These are phyloP conservation scores for Geranium rotundifolium DNA, from an alignment of 345 rosid species.

Conservation along the genomic window DNA sequence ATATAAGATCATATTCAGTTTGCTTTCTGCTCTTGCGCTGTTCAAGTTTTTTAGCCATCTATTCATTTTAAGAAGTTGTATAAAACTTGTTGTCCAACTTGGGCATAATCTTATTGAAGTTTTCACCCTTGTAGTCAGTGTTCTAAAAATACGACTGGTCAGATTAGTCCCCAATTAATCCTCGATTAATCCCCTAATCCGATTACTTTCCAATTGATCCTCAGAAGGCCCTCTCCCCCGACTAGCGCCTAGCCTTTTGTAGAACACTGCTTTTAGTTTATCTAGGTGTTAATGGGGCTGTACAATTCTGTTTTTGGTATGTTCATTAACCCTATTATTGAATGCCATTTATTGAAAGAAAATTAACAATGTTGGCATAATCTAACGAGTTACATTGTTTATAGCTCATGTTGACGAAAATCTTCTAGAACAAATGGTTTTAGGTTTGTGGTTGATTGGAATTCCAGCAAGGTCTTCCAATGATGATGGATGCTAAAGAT, in stretches of 20 bases:
- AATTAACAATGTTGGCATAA: background rate
- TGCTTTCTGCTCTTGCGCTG: background rate
- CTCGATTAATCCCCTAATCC: too few species aligned
- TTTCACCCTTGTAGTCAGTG: too few species aligned
- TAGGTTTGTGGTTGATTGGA: background rate
- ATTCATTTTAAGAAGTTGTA: too few species aligned
- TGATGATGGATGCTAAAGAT: background rate
- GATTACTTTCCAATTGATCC: too few species aligned
- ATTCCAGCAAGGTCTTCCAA: background rate
- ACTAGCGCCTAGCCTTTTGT: too few species aligned
- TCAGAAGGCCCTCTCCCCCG: too few species aligned
- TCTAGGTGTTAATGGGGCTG: background rate
- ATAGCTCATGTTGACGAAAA: background rate
- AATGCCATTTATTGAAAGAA: background rate
- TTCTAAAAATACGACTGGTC: too few species aligned
- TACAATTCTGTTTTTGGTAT: too few species aligned
- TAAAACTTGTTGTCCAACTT: background rate
- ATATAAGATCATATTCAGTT: background rate
- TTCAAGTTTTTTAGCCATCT: background rate
- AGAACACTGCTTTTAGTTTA: background rate
- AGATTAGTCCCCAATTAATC: too few species aligned
- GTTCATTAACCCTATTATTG: background rate
- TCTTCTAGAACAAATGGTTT: background rate
- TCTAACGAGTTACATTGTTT: background rate
- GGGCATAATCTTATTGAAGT: background rate